A percentile compares a stretch with the other conserved stretches of the same genome.
Conservation (phyloP, 179 eudicot genomes). For the Nepenthes alata region DNA sequence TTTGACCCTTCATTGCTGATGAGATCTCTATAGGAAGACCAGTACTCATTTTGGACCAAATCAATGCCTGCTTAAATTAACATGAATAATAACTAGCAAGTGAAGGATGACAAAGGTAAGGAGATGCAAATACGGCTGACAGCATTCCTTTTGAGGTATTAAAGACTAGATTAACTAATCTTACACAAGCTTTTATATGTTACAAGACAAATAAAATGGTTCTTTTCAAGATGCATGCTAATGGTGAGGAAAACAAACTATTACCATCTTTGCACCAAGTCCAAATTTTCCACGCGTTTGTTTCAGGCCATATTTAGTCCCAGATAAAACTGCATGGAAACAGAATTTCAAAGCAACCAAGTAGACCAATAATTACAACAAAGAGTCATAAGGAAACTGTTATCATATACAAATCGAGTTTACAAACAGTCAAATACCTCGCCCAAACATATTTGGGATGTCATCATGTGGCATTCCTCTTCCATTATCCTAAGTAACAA, state of each 20-base stretch:
- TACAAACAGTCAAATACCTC: slow-evolving; percentile 46
- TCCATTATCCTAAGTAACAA: slow-evolving; percentile 73
- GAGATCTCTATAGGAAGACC: slow-evolving; percentile 96
- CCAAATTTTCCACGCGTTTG: slow-evolving; percentile 99
- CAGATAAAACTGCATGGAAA: slow-evolving; percentile 65
- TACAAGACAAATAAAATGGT: background rate
- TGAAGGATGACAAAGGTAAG: background rate
- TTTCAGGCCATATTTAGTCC: slow-evolving; percentile 93
- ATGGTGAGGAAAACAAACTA: slow-evolving; percentile 2
- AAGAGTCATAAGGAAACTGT: background rate
- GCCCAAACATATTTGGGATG: slow-evolving; percentile 97
- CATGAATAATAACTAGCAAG: background rate
- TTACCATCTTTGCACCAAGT: slow-evolving; percentile 98
- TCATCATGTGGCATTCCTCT: slow-evolving; percentile 99
- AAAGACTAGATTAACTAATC: no score
- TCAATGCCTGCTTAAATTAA: slow-evolving; percentile 61
- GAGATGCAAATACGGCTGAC: background rate
- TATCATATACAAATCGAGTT: background rate
- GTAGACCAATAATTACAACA: background rate
- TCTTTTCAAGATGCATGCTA: background rate
- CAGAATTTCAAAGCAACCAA: background rate
- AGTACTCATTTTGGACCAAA: slow-evolving; percentile 99
- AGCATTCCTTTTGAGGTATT: no score
- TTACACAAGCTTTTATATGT: background rate
- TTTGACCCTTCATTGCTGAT: slow-evolving; percentile 81